Base-by-base conservation (phyloP, 2,329 filamentous ascomycete species). In the Fusarium torulosum region DNA sequence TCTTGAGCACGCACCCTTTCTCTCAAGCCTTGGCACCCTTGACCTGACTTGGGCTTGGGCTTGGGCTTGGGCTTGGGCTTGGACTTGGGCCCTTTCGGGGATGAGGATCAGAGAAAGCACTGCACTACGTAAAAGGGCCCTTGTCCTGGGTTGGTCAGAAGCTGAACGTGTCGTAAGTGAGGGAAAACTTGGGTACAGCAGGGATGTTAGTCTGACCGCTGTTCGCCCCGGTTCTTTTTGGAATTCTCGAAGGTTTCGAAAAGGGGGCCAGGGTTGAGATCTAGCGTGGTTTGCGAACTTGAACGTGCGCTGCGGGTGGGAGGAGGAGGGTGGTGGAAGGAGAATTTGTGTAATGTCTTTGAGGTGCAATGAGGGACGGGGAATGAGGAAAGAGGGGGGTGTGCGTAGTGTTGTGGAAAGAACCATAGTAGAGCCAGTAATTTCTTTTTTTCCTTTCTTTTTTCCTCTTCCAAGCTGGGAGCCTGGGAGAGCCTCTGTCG, bases 191-290 rank as follows among this genome's bases (percentile, higher is more conserved):
- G 57, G 53, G 42, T 53, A 56, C 44, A 46, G 52, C 63, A 73
- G 60, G 72, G 70, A 37, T 37, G 64, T 54, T 15, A 29, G 70
- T 59, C 63, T 74, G 72, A 74, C 72, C 72, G 72, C 72, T 65
- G 69, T 69, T 74, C 70, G 67, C 67, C 70, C 72, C 72, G 41
- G 60, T 66, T 73, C 63, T 72, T 60, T 53, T 65, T 70, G 52
- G 67, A 57, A 74, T 74, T 74, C 72, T 74, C 70, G 72, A 74
- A 74, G 72, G 70, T 73, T 74, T 74, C 72, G 72, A 74, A 74
- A 69, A 74, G 60, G 67, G 66, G 70, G 70, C 70, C 62, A 69
- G 66, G 72, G 68, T 69, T 59, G 49, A 27, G 55, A 38, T 46
- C 51, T 57, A 54, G 70, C 69, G 68, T 63, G 62, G 66, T 51